Conservation (phyloP, 2,329 filamentous ascomycete species). For the Aspergillus uvarum region DNA sequence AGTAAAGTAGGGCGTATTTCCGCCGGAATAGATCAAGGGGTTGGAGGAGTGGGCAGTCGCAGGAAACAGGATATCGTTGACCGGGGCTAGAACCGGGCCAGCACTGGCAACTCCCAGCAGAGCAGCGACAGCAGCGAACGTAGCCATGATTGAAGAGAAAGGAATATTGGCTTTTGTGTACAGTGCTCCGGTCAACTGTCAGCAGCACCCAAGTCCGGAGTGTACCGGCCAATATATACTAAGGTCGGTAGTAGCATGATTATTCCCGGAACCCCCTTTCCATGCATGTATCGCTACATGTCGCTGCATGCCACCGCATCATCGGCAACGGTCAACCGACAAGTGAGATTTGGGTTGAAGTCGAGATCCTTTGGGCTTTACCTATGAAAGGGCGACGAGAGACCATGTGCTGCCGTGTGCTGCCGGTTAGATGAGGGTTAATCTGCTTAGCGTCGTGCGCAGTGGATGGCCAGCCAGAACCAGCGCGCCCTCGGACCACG, state of each 20-base stretch:
- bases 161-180: too few relatives aligned
- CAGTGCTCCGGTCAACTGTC: too few relatives aligned
- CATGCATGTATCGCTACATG: neutral
- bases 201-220: too few relatives aligned
- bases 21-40: neutral
- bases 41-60: neutral
- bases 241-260: too few relatives aligned
- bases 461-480: neutral
- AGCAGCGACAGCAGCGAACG: neutral
- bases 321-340: too few relatives aligned
- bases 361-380: neutral
- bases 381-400: neutral
- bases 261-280: too few relatives aligned
- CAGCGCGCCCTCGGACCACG: neutral
- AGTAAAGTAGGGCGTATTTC: neutral
- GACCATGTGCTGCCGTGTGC: neutral
- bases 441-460: neutral
- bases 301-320: too few relatives aligned
- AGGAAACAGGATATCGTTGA: slow-evolving; percentile 1
- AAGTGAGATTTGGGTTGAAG: too few relatives aligned
- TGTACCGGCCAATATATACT: too few relatives aligned
- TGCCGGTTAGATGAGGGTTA: neutral
- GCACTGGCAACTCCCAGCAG: neutral
- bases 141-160: neutral
- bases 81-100: neutral